phyloP scores from a whole-genome alignment of 192 early-diverging fungal genomes.

The Dimargaris xerosporica region DNA sequence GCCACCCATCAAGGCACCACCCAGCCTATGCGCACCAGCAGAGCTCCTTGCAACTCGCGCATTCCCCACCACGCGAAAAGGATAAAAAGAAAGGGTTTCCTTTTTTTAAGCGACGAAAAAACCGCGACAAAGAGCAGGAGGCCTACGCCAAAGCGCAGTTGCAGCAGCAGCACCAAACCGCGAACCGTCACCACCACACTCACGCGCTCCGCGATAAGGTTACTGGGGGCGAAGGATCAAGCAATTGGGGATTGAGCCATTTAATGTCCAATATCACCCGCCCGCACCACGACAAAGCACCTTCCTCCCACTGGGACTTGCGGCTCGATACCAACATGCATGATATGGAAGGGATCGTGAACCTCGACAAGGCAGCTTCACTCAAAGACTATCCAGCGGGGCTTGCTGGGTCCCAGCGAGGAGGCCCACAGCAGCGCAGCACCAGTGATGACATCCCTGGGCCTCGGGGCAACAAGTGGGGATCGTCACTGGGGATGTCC shows the following conservation, averaged over 20 bases:
- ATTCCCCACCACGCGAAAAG: background rate
- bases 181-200: too few relatives aligned
- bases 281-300: background rate
- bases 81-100: constrained; percentile 8
- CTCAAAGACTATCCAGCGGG: background rate
- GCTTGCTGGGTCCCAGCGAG: background rate
- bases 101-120: constrained; percentile 8
- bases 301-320: background rate
- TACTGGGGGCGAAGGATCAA: constrained; percentile 5
- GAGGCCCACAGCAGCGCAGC: background rate
- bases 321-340: constrained; percentile 21
- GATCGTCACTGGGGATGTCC: background rate
- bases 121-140: constrained; percentile 7
- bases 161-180: too few relatives aligned
- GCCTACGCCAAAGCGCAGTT: background rate
- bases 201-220: constrained; percentile 2
- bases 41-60: too few relatives aligned
- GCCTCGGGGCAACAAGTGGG: too few relatives aligned
- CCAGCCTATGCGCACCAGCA: too few relatives aligned
- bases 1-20: too few relatives aligned
- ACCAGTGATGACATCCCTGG: background rate
- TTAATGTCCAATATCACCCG: constrained; percentile 2
- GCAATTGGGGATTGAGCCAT: constrained; percentile 8
- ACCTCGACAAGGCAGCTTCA: constrained; percentile 15
- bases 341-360: constrained; percentile 31